These are phyloP conservation scores for Ceratocystis smalleyi DNA, from an alignment of 2,329 filamentous ascomycete genomes.

Conservation along the genomic window DNA sequence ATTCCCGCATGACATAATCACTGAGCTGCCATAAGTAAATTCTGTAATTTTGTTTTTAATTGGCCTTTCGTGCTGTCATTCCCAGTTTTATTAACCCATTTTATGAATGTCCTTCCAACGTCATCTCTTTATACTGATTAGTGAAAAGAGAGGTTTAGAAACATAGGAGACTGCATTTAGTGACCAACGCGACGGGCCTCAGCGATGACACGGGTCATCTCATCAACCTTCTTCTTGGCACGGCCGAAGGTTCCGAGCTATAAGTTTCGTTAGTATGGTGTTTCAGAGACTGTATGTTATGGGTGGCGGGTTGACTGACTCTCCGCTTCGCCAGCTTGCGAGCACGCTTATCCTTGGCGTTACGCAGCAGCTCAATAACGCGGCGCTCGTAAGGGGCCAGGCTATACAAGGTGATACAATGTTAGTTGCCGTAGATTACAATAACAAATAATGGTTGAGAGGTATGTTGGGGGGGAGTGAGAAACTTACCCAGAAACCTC, in stretches of 20 bases:
- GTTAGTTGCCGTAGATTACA: background rate
- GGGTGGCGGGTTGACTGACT: constrained; percentile 38
- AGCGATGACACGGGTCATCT: constrained; percentile 94
- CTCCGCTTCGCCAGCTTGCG: constrained; percentile 99
- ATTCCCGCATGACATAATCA: background rate
- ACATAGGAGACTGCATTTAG: constrained; percentile 29
- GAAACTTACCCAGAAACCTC: constrained; percentile 79
- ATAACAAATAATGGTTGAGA: background rate
- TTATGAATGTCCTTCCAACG: constrained; percentile 6
- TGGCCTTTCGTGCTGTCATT: constrained; percentile 16
- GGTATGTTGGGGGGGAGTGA: background rate
- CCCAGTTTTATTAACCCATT: constrained; percentile 13
- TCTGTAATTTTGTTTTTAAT: constrained; percentile 13
- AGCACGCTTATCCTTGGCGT: constrained; percentile 98
- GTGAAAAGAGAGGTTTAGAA: constrained; percentile 2
- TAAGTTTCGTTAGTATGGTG: constrained; percentile 20
- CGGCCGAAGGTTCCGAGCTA: constrained; percentile 96
- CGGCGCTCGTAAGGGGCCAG: constrained; percentile 94
- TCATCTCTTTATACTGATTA: background rate
- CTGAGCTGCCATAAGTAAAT: background rate
- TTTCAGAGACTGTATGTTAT: background rate
- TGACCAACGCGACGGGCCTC: constrained; percentile 62
- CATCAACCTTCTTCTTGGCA: constrained; percentile 99
- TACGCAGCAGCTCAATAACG: constrained; percentile 96
- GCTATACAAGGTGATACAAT: constrained; percentile 31